Conservation (phyloP, 306 rosid genomes). For the Mimosa pudica region DNA sequence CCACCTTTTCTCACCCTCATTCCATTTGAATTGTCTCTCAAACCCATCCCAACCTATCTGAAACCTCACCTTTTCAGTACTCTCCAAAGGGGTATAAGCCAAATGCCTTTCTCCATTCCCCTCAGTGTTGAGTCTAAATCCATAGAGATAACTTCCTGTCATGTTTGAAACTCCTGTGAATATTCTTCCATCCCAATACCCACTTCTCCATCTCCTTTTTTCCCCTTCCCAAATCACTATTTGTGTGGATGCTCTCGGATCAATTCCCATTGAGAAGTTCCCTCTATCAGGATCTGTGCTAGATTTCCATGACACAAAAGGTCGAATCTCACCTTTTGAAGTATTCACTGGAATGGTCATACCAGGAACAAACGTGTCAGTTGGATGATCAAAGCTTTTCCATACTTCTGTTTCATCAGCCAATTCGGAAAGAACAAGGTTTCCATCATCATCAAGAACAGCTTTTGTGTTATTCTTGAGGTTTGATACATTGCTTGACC, state of each 20-base stretch:
- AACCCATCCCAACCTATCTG: conserved; percentile 57
- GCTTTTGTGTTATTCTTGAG: conserved; percentile 29
- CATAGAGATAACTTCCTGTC: conserved; percentile 39
- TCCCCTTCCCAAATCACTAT: conserved; percentile 59
- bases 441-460: conserved; percentile 40
- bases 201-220: conserved; percentile 66
- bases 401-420: conserved; percentile 25
- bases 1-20: conserved; percentile 41
- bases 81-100: conserved; percentile 15
- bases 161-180: conserved; percentile 54
- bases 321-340: conserved; percentile 25
- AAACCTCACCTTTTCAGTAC: conserved; percentile 44
- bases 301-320: conserved; percentile 67
- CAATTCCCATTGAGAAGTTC: conserved; percentile 52
- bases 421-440: conserved; percentile 39
- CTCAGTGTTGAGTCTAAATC: conserved; percentile 38
- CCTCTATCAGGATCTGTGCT: conserved; percentile 54
- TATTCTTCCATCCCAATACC: conserved; percentile 58
- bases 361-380: conserved; percentile 63
- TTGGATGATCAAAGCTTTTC: conserved; percentile 61
- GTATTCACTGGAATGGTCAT: conserved; percentile 44
- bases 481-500: conserved; percentile 49
- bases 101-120: conserved; percentile 31
- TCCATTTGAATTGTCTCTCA: conserved; percentile 44
- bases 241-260: conserved; percentile 53